Percentiles rank a stretch among this genome's conserved stretches.
Conservation (phyloP, 768 basidiomycete genomes). For the Bullera alba region DNA sequence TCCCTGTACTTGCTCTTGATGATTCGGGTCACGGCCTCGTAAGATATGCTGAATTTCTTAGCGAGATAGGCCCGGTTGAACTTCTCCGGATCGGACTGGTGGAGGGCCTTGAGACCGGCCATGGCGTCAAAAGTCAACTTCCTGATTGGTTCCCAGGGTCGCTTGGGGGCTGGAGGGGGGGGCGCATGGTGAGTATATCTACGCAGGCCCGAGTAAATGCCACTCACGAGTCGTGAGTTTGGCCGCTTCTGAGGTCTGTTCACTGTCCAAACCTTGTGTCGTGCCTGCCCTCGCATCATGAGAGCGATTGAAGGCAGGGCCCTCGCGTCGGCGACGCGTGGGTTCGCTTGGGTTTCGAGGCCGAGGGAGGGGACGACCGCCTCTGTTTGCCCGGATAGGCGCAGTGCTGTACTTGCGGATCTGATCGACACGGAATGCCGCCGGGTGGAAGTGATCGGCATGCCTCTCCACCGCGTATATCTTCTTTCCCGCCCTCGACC, state of each 20-base stretch:
- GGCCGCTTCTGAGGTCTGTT: background rate
- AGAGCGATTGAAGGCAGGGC: too few species aligned
- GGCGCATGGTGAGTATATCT: background rate
- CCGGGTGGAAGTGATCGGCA: too few species aligned
- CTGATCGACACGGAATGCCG: too few species aligned
- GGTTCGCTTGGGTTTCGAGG: too few species aligned
- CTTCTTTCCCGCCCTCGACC: too few species aligned
- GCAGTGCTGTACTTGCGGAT: too few species aligned
- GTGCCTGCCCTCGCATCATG: background rate
- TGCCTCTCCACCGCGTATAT: too few species aligned
- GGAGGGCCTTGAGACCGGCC: slow-evolving; percentile 66
- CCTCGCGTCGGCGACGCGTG: too few species aligned
- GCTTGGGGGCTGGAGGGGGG: background rate
- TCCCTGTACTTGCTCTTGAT: slow-evolving; percentile 57
- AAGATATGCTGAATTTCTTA: slow-evolving; percentile 67
- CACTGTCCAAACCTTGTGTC: background rate
- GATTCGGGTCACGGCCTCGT: slow-evolving; percentile 73
- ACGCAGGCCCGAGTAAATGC: background rate
- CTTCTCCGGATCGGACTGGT: slow-evolving; percentile 57
- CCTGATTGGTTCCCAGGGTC: slow-evolving; percentile 64
- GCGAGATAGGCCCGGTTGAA: slow-evolving; percentile 66
- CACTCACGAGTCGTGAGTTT: background rate
- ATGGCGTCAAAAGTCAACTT: slow-evolving; percentile 77
- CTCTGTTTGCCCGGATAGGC: too few species aligned
- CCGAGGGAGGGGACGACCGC: too few species aligned